Evolutionary conservation across 306 rosid genomes (phyloP).

Genomic region (Castanospermum australe): DNA sequence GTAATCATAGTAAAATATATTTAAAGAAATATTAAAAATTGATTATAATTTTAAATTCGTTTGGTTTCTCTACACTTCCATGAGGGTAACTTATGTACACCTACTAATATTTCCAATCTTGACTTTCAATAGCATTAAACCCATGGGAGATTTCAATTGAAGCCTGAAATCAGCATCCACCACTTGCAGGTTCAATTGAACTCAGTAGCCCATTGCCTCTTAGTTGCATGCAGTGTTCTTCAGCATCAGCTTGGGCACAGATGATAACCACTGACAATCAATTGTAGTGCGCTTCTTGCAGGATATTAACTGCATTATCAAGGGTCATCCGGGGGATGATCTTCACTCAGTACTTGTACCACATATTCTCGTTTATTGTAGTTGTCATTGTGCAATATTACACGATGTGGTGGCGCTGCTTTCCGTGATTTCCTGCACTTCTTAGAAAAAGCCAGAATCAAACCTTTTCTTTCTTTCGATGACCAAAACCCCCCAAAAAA

Average conservation of each 20-base stretch:
- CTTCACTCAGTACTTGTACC: slow-evolving; percentile 89
- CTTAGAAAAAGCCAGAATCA: slow-evolving; percentile 36
- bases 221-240: slow-evolving; percentile 89
- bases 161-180: slow-evolving; percentile 50
- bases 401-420: slow-evolving; percentile 71
- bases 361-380: slow-evolving; percentile 84
- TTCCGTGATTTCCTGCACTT: slow-evolving; percentile 70
- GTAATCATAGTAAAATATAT: too few relatives aligned
- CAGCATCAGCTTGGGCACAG: slow-evolving; percentile 89
- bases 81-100: slow-evolving; percentile 41
- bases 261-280: slow-evolving; percentile 86
- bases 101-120: slow-evolving; percentile 15
- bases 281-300: slow-evolving; percentile 90
- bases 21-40: too few relatives aligned
- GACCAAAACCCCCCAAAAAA: neutral
- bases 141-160: neutral
- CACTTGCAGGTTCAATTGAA: slow-evolving; percentile 85
- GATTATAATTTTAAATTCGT: too few relatives aligned
- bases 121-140: slow-evolving; percentile 11
- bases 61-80: neutral
- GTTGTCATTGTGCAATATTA: slow-evolving; percentile 78
- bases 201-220: slow-evolving; percentile 86
- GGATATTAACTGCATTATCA: slow-evolving; percentile 80
- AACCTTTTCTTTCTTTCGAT: neutral
- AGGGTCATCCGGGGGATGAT: slow-evolving; percentile 90